Evolutionary conservation across 1,284 basidiomycete species (phyloP), one percentile per base, ranked within the genome.

Genomic region (Rhodotorula sp.): DNA sequence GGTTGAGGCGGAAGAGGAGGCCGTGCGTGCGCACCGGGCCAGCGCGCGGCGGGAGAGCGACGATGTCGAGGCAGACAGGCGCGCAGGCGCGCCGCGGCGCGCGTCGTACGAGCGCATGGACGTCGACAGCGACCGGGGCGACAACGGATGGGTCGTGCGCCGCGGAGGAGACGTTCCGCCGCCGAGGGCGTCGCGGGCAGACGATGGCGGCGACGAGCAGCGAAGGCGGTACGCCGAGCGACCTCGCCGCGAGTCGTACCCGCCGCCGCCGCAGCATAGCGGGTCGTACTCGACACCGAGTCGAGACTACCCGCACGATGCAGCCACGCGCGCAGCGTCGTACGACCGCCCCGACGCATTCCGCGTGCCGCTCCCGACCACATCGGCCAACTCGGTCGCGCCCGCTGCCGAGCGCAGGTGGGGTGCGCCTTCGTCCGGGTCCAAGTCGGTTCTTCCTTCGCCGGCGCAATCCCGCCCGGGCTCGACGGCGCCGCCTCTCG

Each of bases 181-280:
- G 5, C 62, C 70, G 16, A 62, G 70, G 7, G 27, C 42, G 13
- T 23, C 52, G 17, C 55, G 61, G 17, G 16, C 46, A 12, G n/a
- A 67, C 48, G 66, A 71, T 14, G 61, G 21, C 27, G 27, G 53
- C 50, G 42, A 53, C 61, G 23, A 65, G 45, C 61, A 42, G 23
- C 14, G 61, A 14, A 41, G 61, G 50, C 49, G 34, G 61, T 23
- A 13, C 60, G n/a, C 60, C 34, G 19, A 8, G 19, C 21, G 8
- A 14, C 41, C 13, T 4, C 21, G 25, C 21, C 45, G 21, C 44
- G 63, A 57, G 13, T 27, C 46, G 16, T 25, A 49, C 3, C 61
- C 61, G 16, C 61, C 21, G 14, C 54, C 61, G 48, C 60, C 34
- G 34, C 34, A 34, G 34, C 34, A 34, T 2, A 61, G 42, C 42